Conservation (phyloP, 108 stramenopile genomes). For the Cyclotella kingstonii region DNA sequence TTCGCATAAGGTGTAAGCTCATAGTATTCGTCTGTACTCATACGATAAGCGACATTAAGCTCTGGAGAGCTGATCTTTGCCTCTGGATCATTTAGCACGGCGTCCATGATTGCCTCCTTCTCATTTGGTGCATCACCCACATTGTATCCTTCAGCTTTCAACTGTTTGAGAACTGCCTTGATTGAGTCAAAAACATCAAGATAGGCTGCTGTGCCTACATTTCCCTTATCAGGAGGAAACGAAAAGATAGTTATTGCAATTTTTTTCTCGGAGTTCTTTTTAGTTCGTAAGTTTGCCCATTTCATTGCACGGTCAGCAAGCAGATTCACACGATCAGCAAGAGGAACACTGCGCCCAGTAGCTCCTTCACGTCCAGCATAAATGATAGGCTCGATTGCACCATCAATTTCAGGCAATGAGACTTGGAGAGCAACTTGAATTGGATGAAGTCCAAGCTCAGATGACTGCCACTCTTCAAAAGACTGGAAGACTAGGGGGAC, state of each 20-base stretch:
- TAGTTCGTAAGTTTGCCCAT: constrained; percentile 82
- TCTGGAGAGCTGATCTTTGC: constrained; percentile 92
- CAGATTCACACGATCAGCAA: constrained; percentile 93
- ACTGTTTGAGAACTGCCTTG: constrained; percentile 87
- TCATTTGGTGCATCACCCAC: constrained; percentile 81
- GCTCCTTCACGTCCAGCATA: constrained; percentile 96
- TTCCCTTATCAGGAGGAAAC: constrained; percentile 98
- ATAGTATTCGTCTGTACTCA: constrained; percentile 95
- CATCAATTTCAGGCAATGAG: constrained; percentile 96
- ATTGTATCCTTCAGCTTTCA: constrained; percentile 89
- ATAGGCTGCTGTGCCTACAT: constrained; percentile 97
- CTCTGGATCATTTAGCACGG: constrained; percentile 92
- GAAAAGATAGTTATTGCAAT: constrained; percentile 97
- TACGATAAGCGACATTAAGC: constrained; percentile 93
- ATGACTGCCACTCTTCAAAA: constrained; percentile 97
- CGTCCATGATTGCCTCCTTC: constrained; percentile 87
- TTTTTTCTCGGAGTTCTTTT: constrained; percentile 91
- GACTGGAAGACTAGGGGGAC: constrained; percentile 97
- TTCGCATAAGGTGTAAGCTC: constrained; percentile 90
- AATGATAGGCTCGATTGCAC: constrained; percentile 96
- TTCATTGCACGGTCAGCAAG: constrained; percentile 92
- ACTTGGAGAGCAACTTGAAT: constrained; percentile 97
- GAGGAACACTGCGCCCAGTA: constrained; percentile 91
- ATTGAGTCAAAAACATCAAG: constrained; percentile 97
- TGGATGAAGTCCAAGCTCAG: constrained; percentile 94